Evolutionary conservation across 345 rosid genomes (phyloP), one percentile per base, ranked within the genome.

Genomic region (Aquilaria sinensis): DNA sequence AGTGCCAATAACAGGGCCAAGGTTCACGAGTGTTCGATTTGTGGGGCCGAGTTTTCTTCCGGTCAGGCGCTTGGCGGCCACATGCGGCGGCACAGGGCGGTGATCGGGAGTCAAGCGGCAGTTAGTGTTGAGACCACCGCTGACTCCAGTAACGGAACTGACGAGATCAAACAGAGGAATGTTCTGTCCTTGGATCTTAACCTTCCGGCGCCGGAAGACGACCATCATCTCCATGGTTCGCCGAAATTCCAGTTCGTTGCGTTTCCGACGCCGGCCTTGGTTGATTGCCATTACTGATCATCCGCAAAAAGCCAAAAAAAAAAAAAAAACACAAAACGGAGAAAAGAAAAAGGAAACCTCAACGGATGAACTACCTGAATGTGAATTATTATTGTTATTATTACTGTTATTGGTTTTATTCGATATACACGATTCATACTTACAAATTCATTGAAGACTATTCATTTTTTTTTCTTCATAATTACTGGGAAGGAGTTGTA

Each of bases 41-140:
- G 99, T 13, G 97, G 99, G 13, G 83, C 97, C 2, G 96, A 88
- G 71, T 95, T 95, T 68, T 68, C 74, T 10, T 95, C 99, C 0
- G 99, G 99, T 4, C 99, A 95, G 77, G 99, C 99, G 2, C 83
- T 95, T 2, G 99, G 99, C 2, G 97, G 99, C 8, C 99, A 95
- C 79, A 95, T 95, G 97, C 85, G 99, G 65, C 75, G 99, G 71
- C 99, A 95, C 51, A 81, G 97, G 55, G 65, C 87, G 6, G 65
- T 61, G 13, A 58, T 74, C 0, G 71, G 78, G 1, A 60, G 58
- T 2, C 15, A 68, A 23, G 29, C 75, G 3, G 58, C 65, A 7
- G 12, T 13, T 8, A 67, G 67, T 51, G 65, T 37, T 13, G 74
- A 77, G 12, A 63, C 67, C 46, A 56, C 49, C 7, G 49, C 15